Evolutionary conservation across 164 flowering plant species (phyloP).

Genomic region (Aristolochia fimbriata): DNA sequence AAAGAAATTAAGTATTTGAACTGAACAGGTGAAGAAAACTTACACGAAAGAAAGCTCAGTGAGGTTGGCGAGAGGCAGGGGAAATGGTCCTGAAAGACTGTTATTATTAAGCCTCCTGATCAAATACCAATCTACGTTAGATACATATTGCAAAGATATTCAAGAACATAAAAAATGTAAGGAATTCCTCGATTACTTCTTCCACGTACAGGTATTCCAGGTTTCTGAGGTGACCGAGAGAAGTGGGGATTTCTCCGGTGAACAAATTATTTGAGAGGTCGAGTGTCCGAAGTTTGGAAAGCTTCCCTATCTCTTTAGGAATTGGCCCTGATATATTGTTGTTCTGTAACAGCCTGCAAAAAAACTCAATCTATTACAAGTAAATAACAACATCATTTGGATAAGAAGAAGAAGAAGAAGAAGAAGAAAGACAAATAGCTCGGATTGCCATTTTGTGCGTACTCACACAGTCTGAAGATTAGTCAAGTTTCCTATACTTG

Average conservation of each 20-base stretch:
- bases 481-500: slow-evolving; percentile 83
- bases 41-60: slow-evolving; percentile 82
- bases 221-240: slow-evolving; percentile 39
- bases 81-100: slow-evolving; percentile 71
- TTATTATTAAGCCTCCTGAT: slow-evolving; percentile 92
- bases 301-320: slow-evolving; percentile 67
- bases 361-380: slow-evolving; percentile 1
- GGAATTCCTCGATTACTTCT: not conserved
- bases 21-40: slow-evolving; percentile 15
- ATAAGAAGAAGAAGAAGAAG: no score
- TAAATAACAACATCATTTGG: not conserved
- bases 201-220: slow-evolving; percentile 72
- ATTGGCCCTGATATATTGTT: slow-evolving; percentile 74
- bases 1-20: not conserved
- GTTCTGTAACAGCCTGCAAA: slow-evolving; percentile 68
- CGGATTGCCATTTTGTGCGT: not conserved
- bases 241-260: slow-evolving; percentile 51
- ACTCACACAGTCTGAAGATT: slow-evolving; percentile 83
- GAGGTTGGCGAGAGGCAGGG: slow-evolving; percentile 58
- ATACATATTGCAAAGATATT: not conserved
- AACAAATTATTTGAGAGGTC: slow-evolving; percentile 77
- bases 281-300: slow-evolving; percentile 58
- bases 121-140: not conserved
- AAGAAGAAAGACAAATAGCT: not conserved
- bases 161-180: not conserved